Conservation (phyloP, 176 grass and related monocot species). For the Calamus simplicifolius region DNA sequence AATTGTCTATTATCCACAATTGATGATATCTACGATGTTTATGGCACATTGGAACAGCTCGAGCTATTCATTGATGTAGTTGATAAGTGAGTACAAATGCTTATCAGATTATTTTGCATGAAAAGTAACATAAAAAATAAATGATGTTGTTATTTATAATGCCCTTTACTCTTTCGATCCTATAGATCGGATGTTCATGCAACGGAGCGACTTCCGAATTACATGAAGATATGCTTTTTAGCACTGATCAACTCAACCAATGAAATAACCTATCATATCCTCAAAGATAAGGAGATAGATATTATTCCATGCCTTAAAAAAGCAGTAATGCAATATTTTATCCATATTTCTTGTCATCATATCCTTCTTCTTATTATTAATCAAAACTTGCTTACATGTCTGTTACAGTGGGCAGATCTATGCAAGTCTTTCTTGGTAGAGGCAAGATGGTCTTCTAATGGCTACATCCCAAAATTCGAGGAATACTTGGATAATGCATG, state of each 20-base stretch:
- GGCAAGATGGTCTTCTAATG: conserved; percentile 30
- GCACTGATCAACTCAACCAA: conserved; percentile 18
- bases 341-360: too few species aligned
- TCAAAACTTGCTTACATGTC: too few species aligned
- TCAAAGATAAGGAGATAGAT: conserved; percentile 16
- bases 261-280: conserved; percentile 14
- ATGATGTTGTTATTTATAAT: too few species aligned
- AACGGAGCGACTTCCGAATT: conserved; percentile 28
- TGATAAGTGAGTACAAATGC: background rate
- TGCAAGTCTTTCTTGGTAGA: conserved; percentile 35
- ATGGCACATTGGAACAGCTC: conserved; percentile 20
- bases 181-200: conserved; percentile 7
- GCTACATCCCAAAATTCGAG: conserved; percentile 12
- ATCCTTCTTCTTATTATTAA: background rate
- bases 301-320: conserved; percentile 29
- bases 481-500: conserved; percentile 47
- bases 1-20: conserved; percentile 12
- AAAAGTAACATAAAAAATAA: too few species aligned
- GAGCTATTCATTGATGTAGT: conserved; percentile 15
- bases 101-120: too few species aligned
- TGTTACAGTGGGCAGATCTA: conserved; percentile 34
- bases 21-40: conserved; percentile 32
- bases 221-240: conserved; percentile 33
- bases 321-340: conserved; percentile 7
- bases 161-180: background rate